Evolutionary conservation across 345 rosid genomes (phyloP), one percentile per base, ranked within the genome.

Genomic region (Mallotus nudiflorus): DNA sequence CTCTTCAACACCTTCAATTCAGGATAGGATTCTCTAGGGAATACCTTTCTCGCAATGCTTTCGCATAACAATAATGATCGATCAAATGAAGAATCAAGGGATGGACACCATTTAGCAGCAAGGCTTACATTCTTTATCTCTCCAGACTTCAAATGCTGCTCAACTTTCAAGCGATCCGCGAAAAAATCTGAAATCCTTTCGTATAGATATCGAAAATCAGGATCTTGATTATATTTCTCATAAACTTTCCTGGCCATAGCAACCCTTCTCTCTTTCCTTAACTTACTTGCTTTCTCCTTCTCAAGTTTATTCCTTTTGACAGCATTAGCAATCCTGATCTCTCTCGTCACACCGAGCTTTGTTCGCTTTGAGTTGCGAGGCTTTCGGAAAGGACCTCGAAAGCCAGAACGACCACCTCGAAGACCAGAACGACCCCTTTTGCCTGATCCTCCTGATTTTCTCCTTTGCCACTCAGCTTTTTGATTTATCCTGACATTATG

Each of bases 41-140:
- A 89, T 0, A 90, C 33, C 57, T 57, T 87, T 20, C 77, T 83
- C 0, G 86, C 90, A 16, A 90, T 85, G 69, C 87, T 80, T 74
- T 86, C 93, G 54, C 91, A 85, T 1, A 88, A 67, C 72, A 88
- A 65, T 0, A 81, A 80, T 0, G 81, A 71, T 29, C 48, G 61
- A 76, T 88, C 92, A 24, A 83, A 88, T 0, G 91, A 82, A 1
- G 89, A 85, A 27, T 84, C 86, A 0, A 85, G 59, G 0, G 88
- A 91, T 0, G 92, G 91, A 33, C 92, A 88, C 91, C 97, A 91
- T 27, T 91, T 88, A 0, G 91, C 91, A 0, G 92, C 92, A 0
- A 91, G 85, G 61, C 89, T 79, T 45, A 91, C 42, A 58, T 84
- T 83, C 27, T 20, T 75, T 0, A 66, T 9, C 13, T 79, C 62